Base-by-base conservation (phyloP, 1,139 yeast genomes). In the Candida sanyaensis region DNA sequence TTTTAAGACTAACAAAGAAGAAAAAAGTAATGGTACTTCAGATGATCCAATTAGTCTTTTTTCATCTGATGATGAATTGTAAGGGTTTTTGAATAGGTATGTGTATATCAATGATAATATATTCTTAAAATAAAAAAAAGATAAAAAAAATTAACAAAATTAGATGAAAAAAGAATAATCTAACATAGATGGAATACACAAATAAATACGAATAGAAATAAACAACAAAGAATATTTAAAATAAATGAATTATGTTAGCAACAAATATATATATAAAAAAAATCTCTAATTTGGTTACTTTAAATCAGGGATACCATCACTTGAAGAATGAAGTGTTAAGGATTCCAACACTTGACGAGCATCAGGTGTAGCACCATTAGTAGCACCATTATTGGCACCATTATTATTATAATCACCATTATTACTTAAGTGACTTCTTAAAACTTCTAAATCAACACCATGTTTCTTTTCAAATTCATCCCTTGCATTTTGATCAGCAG, bases 401-500 rank as follows among this genome's bases (percentile, higher is more conserved):
- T 32, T 32, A 11, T 23, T 64, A 55, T 40, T 31, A 13, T 12
- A n/a, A n/a, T n/a, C 28, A 17, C 28, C 17, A 33, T 32, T 27
- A 28, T 41, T 27, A n/a, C 47, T 41, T 26, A 51, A 12, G 5
- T 49, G 44, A 33, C 48, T 43, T 42, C 46, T 49, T 29, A 50
- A 42, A 32, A 43, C 47, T 26, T 68, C 74, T 47, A 71, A 56
- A 46, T 65, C 62, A 47, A 58, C 55, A 10, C 67, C 65, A 55
- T 73, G 77, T 58, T 73, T 73, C 34, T 62, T 56, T 17, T 73
- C 72, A 52, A 68, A 74, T 37, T 55, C 55, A 29, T 69, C 72
- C 61, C 70, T 61, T 11, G 71, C 78, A 43, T 63, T 58, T 57
- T 74, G 72, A 50, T 72, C 78, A 24, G 78, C 78, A 12, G 77